These are phyloP conservation scores for Colletotrichum sidae DNA, from an alignment of 2,329 filamentous ascomycete species.

Conservation along the genomic window DNA sequence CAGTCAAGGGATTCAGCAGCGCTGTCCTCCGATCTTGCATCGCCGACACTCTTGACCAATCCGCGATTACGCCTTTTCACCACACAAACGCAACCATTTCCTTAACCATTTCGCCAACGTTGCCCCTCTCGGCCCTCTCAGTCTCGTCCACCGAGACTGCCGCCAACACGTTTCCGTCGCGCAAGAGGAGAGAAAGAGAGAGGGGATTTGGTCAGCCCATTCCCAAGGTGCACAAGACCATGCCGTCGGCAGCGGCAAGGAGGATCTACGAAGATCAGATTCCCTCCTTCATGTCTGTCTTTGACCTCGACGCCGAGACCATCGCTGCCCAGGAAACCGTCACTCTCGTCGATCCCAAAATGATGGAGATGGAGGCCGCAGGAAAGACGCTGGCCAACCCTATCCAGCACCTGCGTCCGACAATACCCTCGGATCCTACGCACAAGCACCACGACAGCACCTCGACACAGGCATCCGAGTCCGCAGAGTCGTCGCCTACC, in stretches of 20 bases:
- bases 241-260: constrained; percentile 72
- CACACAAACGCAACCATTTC: constrained; percentile 35
- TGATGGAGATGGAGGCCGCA: constrained; percentile 59
- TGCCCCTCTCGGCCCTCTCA: constrained; percentile 23
- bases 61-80: constrained; percentile 41
- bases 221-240: constrained; percentile 50
- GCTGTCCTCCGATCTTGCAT: constrained; percentile 56
- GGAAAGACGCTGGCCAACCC: constrained; percentile 51
- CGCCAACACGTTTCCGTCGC: constrained; percentile 34
- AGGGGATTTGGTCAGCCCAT: constrained; percentile 34
- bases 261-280: constrained; percentile 77
- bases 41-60: constrained; percentile 30
- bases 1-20: constrained; percentile 61
- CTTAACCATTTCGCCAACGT: constrained; percentile 30
- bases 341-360: constrained; percentile 65
- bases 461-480: constrained; percentile 83
- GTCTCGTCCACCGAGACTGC: constrained; percentile 36
- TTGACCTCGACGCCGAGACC: constrained; percentile 71
- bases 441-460: constrained; percentile 82
- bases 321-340: constrained; percentile 66
- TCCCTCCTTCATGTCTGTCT: constrained; percentile 82
- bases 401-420: constrained; percentile 50
- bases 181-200: constrained; percentile 38
- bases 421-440: constrained; percentile 58
- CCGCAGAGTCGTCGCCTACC: constrained; percentile 93